These are phyloP conservation scores for Candida broadrunensis DNA, from an alignment of 805 yeast genomes.

Conservation along the genomic window DNA sequence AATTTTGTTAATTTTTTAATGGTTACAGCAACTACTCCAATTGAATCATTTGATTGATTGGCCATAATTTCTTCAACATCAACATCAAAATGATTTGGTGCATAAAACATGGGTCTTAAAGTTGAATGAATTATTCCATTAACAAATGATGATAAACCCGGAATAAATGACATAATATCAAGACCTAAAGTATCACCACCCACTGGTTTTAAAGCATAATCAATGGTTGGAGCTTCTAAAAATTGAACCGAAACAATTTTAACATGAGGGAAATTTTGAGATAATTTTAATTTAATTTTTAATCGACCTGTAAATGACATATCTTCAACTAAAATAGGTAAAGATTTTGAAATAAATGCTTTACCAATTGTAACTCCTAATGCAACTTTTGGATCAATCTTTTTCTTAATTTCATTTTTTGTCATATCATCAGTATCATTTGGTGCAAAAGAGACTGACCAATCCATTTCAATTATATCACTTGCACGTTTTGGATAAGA, in stretches of 20 bases:
- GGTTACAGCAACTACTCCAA: slow-evolving; percentile 67
- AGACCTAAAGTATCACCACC: slow-evolving; percentile 88
- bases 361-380: slow-evolving; percentile 80
- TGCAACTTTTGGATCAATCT: slow-evolving; percentile 77
- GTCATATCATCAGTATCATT: slow-evolving; percentile 84
- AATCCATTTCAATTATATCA: slow-evolving; percentile 75
- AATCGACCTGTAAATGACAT: slow-evolving; percentile 73
- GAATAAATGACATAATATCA: slow-evolving; percentile 80
- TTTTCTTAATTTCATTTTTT: slow-evolving; percentile 63
- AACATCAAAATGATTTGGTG: slow-evolving; percentile 76
- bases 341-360: slow-evolving; percentile 69
- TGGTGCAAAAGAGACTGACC: slow-evolving; percentile 80
- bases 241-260: slow-evolving; percentile 67
- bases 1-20: slow-evolving; percentile 51
- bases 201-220: slow-evolving; percentile 77
- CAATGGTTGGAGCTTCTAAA: slow-evolving; percentile 75
- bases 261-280: slow-evolving; percentile 74
- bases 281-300: slow-evolving; percentile 58
- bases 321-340: slow-evolving; percentile 79
- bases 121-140: slow-evolving; percentile 65
- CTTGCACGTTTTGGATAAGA: slow-evolving; percentile 69
- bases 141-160: slow-evolving; percentile 74
- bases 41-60: slow-evolving; percentile 60
- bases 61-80: slow-evolving; percentile 72
- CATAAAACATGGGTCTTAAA: slow-evolving; percentile 75